These are phyloP conservation scores for Tylopilus sp. DNA, from an alignment of 1,284 basidiomycete species.

Conservation along the genomic window DNA sequence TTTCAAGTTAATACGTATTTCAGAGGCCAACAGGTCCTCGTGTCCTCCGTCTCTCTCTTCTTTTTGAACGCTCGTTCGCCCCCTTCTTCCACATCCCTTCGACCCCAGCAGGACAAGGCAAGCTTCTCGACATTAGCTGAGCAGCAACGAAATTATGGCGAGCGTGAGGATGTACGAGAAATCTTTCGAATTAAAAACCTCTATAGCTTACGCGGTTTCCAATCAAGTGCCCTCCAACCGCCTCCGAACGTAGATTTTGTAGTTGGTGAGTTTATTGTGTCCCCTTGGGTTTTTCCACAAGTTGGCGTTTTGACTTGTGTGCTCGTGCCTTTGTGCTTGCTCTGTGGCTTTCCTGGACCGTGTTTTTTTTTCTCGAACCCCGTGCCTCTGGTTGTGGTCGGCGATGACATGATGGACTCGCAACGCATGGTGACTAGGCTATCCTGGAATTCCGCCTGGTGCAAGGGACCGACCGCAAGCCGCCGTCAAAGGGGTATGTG, in stretches of 20 bases:
- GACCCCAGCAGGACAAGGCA: neutral
- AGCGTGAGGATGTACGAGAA: conserved; percentile 31
- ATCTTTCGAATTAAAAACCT: neutral
- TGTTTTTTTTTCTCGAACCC: neutral
- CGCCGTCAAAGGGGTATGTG: conserved; percentile 73
- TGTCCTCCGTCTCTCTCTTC: neutral
- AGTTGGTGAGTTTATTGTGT: conserved; percentile 47
- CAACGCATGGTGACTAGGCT: conserved; percentile 47
- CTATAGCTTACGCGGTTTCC: conserved; percentile 5
- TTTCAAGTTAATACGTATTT: conserved; percentile 9
- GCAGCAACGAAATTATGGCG: conserved; percentile 19
- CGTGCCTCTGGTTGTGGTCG: neutral
- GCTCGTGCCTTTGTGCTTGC: neutral
- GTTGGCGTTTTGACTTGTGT: conserved; percentile 10
- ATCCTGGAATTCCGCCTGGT: conserved; percentile 75
- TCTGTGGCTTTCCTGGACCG: neutral
- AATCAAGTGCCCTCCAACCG: conserved; percentile 62
- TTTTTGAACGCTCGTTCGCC: conserved; percentile 3
- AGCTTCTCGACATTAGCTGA: conserved; percentile 1
- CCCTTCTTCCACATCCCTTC: neutral
- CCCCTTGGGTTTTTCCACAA: neutral
- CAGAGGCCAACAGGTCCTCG: neutral
- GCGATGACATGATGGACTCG: neutral
- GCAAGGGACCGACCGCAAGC: conserved; percentile 69
- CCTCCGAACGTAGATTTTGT: conserved; percentile 83